Evolutionary conservation across 2,329 filamentous ascomycete species (phyloP), one percentile per base, ranked within the genome.

Genomic region (Exophiala spinifera): DNA sequence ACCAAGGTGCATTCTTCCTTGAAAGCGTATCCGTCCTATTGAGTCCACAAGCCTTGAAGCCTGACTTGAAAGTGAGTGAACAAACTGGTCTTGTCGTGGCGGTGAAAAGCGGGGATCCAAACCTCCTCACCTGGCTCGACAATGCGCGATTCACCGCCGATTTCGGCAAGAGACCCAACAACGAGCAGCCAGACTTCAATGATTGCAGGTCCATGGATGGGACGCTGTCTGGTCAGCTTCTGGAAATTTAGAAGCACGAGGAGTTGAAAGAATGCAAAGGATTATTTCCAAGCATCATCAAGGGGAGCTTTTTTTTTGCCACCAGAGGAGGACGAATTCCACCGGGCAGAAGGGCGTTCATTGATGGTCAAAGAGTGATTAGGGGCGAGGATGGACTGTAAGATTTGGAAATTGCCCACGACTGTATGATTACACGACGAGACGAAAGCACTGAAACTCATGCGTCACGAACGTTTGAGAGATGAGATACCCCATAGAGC

Each of bases 1-100:
- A 72, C 43, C 80, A 84, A 67, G 81, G 79, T 37, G 77, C 81
- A 50, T 74, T 74, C n/a, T 83, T 85, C 57, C 75, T 79, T 17
- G 76, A 81, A 48, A 77, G 83, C 28, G 67, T 84, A 3, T 74
- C 77, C 53, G 82, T 81, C 73, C 68, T 84, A 69, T 72, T 19
- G 67, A 70, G 43, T 67, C 70, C 52, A 69, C 69, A 25, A 46
- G 46, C 49, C 42, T 49, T 42, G 37, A 25, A n/a, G 11, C 28
- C 28, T 31, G 28, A 31, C 28, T 31, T 31, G 28, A 10, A 31
- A 31, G 11, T 31, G 11, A 31, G 28, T 31, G 28, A 31, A 31
- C 4, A 31, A 31, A 31, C 28, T 10, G 28, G 28, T 10, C 10
- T 31, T 10, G 28, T 31, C 6, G 7, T 31, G 28, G 28, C 28